Conservation (phyloP, 139 green algal genomes). For the Dunaliella primolecta region DNA sequence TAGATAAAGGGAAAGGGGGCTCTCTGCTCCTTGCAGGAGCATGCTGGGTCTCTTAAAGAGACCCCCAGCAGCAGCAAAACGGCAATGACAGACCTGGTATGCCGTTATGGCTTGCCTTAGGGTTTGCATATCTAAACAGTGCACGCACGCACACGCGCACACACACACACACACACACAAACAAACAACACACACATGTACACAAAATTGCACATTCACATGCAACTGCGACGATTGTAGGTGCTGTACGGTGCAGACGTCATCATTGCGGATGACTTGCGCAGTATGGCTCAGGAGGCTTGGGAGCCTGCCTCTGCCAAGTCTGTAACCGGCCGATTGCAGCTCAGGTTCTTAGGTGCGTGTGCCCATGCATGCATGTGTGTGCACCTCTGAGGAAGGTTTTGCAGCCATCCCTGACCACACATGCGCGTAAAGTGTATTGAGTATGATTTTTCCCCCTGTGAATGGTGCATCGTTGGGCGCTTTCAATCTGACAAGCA, state of each 20-base stretch:
- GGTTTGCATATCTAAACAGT: no score
- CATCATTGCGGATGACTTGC: slow-evolving; percentile 11
- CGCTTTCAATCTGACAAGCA: not conserved
- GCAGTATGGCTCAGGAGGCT: not conserved
- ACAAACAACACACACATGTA: not conserved
- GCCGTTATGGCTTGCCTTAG: no score
- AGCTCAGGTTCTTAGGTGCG: not conserved
- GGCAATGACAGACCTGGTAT: no score
- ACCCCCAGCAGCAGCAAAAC: no score
- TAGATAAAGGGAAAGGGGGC: no score
- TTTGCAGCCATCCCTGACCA: not conserved
- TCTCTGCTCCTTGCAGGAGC: no score
- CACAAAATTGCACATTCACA: not conserved
- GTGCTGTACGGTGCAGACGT: slow-evolving; percentile 18
- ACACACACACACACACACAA: not conserved
- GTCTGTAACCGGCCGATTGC: not conserved
- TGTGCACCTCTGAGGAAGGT: not conserved
- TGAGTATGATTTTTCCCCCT: not conserved
- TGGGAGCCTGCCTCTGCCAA: not conserved
- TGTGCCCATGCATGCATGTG: not conserved
- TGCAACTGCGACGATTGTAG: not conserved
- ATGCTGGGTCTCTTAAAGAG: no score
- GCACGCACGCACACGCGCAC: not conserved
- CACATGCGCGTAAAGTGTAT: not conserved
- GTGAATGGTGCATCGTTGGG: no score